Evolutionary conservation across 228 moss, liverwort and hornwort genomes (phyloP).

Genomic region (Sphagnum fallax): DNA sequence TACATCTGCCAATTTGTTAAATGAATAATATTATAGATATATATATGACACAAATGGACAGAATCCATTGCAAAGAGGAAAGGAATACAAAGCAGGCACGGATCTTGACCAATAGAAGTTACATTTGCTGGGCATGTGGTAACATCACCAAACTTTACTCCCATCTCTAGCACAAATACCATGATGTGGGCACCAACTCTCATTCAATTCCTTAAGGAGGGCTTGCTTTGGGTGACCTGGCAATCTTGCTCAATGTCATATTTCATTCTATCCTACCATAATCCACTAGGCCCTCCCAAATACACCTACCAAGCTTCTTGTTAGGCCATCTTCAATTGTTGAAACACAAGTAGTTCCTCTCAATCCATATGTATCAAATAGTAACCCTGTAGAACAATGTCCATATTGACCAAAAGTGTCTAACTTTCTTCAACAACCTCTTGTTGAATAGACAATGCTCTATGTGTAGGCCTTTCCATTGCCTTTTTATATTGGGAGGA

Average conservation of each 20-base stretch:
- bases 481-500: background rate
- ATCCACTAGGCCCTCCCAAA: too few species aligned
- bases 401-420: background rate
- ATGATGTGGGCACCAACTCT: background rate
- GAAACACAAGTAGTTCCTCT: background rate
- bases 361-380: background rate
- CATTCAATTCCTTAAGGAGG: background rate
- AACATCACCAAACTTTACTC: too few species aligned
- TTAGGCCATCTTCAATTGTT: too few species aligned
- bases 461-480: background rate
- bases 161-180: background rate
- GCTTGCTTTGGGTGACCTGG: background rate
- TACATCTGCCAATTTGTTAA: too few species aligned
- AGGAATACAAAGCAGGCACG: too few species aligned
- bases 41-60: too few species aligned
- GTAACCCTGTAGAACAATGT: background rate
- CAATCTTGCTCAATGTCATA: background rate
- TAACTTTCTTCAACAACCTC: background rate
- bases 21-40: too few species aligned
- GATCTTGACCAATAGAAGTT: too few species aligned
- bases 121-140: too few species aligned
- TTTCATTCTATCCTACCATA: background rate
- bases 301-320: too few species aligned
- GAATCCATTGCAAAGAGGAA: too few species aligned
- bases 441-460: background rate